phyloP scores from a whole-genome alignment of 257 asterid genomes.

The Petrea volubilis region DNA sequence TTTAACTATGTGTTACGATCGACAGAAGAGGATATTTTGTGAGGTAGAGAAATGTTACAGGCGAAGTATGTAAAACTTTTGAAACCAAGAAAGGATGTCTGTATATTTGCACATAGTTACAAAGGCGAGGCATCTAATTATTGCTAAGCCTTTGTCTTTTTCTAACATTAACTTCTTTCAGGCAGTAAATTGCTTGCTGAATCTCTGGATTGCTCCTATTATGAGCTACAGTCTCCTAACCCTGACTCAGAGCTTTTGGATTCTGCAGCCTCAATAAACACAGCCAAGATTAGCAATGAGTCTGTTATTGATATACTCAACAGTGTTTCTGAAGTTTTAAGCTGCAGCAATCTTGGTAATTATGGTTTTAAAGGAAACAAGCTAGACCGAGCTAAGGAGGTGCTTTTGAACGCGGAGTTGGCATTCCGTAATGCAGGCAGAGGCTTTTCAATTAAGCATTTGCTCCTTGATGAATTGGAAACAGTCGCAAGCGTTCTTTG shows the following conservation, averaged over 20 bases:
- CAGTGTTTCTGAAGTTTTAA: conserved; percentile 56
- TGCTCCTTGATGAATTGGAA: conserved; percentile 69
- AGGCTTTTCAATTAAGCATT: conserved; percentile 54
- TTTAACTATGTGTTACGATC: too few species aligned
- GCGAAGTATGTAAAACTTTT: too few species aligned
- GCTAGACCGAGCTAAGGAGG: conserved; percentile 56
- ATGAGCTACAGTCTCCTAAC: conserved; percentile 29
- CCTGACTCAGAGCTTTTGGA: conserved; percentile 43
- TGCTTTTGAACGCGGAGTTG: conserved; percentile 68
- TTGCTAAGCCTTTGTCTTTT: neutral
- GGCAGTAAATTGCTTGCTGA: conserved; percentile 45
- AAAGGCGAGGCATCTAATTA: too few species aligned
- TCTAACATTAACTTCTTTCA: conserved; percentile 29
- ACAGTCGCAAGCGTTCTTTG: conserved; percentile 63
- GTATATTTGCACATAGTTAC: too few species aligned
- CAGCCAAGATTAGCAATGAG: conserved; percentile 33
- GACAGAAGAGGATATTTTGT: too few species aligned
- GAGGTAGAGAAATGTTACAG: too few species aligned
- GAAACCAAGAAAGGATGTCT: too few species aligned
- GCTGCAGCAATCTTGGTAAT: conserved; percentile 38
- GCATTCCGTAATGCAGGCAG: conserved; percentile 43
- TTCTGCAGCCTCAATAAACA: conserved; percentile 44
- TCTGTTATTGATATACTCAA: conserved; percentile 36
- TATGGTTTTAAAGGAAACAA: conserved; percentile 55
- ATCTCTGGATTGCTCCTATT: conserved; percentile 34